Base-by-base conservation (phyloP, 1,284 basidiomycete species). In the Cutaneotrichosporon daszewskae region DNA sequence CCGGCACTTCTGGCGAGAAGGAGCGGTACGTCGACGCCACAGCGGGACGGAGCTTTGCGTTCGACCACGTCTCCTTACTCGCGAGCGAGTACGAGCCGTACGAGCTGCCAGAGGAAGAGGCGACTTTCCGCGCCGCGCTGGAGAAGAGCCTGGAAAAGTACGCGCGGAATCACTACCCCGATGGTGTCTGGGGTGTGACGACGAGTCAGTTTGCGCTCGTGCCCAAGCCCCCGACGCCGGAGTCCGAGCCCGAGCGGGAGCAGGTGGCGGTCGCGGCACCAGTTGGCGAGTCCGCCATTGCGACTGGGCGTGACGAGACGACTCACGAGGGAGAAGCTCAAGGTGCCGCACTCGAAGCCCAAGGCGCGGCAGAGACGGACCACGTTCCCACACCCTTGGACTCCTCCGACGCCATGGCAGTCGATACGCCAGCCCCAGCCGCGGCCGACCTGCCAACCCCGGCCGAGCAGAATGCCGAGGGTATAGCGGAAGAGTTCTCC, bases 11-110 rank as follows among this genome's bases (percentile, higher is more conserved):
- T 9, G 52, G 40, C 11, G 57, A 47, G 14, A 72, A 77, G 38
- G 81, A 84, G 53, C 76, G 88, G 45, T 92, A 87, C 66, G 69
- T 87, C 53, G 89, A 94, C 68, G 85, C 85, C 2, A 74, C 83
- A 51, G 83, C 82, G 17, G 81, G 82, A 62, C 82, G 76, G 36
- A 84, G 77, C 33, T 95, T 89, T 68, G 71, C 72, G 6, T 90
- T 91, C 37, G 85, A 91, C 68, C 85, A 90, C 69, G 66, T 89
- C 39, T 79, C 76, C 39, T 68, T 90, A 66, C 87, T 87, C 57
- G 18, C 44, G 2, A 31, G 26, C 3, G 83, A 87, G 60, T 77
- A 82, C 28, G 76, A 81, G 54, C 71, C 76, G 18, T 73, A 79
- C 41, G 79, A 83, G 55, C 75, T 80, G 4, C 78, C 85, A 47